Base-by-base conservation (phyloP, 495 filamentous ascomycete species). In the Penicillium ochrochloron region DNA sequence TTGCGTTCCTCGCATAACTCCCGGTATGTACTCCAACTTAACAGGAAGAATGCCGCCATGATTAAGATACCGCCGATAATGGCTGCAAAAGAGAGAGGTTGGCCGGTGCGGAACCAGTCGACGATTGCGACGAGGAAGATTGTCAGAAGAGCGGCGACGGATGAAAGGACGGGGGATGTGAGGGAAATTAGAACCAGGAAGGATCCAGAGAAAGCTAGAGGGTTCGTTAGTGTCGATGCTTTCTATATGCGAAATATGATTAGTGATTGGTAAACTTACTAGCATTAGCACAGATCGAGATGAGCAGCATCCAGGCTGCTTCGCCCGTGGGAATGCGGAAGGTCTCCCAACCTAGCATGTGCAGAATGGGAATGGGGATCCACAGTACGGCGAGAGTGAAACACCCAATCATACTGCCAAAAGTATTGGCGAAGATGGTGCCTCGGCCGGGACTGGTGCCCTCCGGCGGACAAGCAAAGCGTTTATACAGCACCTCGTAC, bases 401-500 rank as follows among this genome's bases (percentile, higher is more conserved):
- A 10, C 70, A 62, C 4, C 95, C 95, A 56, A 98, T 94, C 61
- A 94, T 73, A 63, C 88, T 93, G 33, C 92, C 95, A 66, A 97
- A 93, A 0, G 90, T 89, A 69, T 94, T 97, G 60, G 95, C 93
- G 68, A 98, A 98, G 66, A 97, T 89, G 80, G 96, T 92, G 58
- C 92, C 92, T 5, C 93, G 85, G 8, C 85, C 88, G 0, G 94
- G 84, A 59, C 87, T 90, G 12, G 86, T 89, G 29, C 93, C 93
- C 59, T 97, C 94, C 0, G 95, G 95, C 31, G 95, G 95, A 73
- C 95, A 99, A 5, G 93, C 94, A 50, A 88, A 84, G 46, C 87
- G 86, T 80, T 99, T 99, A 77, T 98, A 99, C 50, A 99, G 73
- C 29, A 99, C 95, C 77, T 99, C 95, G 75, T 99, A 99, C 39